Base-by-base conservation (phyloP, 1,284 basidiomycete species). In the Meripilus lineatus region DNA sequence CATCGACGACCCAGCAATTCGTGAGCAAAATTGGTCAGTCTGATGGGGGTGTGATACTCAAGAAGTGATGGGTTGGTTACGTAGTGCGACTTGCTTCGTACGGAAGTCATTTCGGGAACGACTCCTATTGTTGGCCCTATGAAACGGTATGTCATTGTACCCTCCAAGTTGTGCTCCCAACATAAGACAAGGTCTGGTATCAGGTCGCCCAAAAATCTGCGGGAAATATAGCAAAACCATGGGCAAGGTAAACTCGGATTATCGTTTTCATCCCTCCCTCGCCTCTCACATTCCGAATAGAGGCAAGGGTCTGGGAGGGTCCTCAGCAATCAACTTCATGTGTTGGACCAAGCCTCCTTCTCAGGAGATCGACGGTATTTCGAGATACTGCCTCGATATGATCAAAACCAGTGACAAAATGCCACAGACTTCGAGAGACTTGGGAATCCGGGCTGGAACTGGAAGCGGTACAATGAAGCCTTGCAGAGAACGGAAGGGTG, bases 61-160 rank as follows among this genome's bases (percentile, higher is more conserved):
- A 3, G 17, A 18, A 2, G 15, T 21, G 18, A 25, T 14, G 4
- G 10, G 7, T 33, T 24, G 26, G 28, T 18, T 7, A 18, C 15
- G 24, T 25, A 64, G 61, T 63, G 13, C 55, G 57, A 10, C 54
- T 59, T 1, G 61, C 54, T 10, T 51, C 53, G 1, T 63, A 52
- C 36, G 60, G 53, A 8, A 50, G 41, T 28, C 60, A 62, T 38
- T 58, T 65, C 21, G 54, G 52, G 4, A 60, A 63, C 28, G 30
- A 44, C 5, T 36, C 45, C 6, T 63, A 61, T 25, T 37, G 54
- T 7, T 65, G 63, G 60, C 38, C 45, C n/a, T 56, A 58, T 39
- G 46, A 55, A 36, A 63, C 61, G 20, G 63, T 64, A 44, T 6
- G 52, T 40, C n/a, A n/a, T n/a, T n/a, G n/a, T n/a, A n/a, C n/a